Conservation (phyloP, 1,139 yeast genomes). For the Pichia sp. region DNA sequence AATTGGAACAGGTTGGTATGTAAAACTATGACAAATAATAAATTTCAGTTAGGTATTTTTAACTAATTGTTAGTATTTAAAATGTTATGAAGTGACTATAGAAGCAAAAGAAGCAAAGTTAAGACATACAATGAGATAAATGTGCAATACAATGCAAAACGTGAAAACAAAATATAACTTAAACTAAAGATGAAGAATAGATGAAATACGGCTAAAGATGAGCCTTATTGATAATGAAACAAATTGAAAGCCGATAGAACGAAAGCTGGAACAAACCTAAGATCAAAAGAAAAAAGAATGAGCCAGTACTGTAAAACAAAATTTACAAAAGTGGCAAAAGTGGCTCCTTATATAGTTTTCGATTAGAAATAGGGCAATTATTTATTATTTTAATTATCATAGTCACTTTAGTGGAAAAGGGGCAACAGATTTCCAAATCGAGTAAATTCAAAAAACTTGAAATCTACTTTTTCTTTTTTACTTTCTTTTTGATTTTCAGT, state of each 20-base stretch:
- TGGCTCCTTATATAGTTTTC: neutral
- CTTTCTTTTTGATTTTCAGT: neutral
- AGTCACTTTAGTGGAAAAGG: neutral
- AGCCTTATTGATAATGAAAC: neutral
- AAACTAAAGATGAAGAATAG: neutral
- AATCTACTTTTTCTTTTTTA: neutral
- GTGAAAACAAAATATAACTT: neutral
- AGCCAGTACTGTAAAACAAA: neutral
- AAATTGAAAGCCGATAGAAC: neutral
- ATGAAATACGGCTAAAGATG: neutral
- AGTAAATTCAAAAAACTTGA: no score
- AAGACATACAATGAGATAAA: neutral
- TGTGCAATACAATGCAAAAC: neutral
- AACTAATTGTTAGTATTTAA: neutral
- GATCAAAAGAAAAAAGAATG: neutral
- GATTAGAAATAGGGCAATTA: neutral
- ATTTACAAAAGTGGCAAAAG: neutral
- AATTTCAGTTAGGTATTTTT: no score
- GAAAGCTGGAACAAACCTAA: no score
- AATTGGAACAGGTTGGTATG: no score
- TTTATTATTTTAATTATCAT: no score
- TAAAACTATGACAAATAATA: no score
- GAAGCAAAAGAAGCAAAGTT: neutral
- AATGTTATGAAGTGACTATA: no score
- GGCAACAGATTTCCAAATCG: neutral